These are phyloP conservation scores for Annulohypoxylon maeteangense DNA, from an alignment of 495 filamentous ascomycete species.

Conservation along the genomic window DNA sequence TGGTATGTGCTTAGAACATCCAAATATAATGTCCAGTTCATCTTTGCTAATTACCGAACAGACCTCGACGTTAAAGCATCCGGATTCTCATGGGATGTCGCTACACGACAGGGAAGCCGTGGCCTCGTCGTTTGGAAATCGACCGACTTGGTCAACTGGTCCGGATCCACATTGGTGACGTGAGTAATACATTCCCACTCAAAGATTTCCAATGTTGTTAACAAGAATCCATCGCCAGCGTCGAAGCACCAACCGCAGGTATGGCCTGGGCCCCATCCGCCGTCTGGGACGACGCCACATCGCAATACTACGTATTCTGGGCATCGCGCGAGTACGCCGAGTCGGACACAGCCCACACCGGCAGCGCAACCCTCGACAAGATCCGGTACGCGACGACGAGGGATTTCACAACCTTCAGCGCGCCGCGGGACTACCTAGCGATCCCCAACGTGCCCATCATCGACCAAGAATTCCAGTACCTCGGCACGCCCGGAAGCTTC, in stretches of 20 bases:
- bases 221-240: conserved; percentile 22
- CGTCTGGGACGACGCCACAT: conserved; percentile 49
- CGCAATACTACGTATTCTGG: conserved; percentile 54
- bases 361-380: conserved; percentile 33
- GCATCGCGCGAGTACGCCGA: conserved; percentile 41
- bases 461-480: conserved; percentile 50
- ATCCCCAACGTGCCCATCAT: conserved; percentile 46
- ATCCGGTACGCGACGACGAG: conserved; percentile 49
- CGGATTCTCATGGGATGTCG: conserved; percentile 51
- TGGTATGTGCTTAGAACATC: conserved; percentile 9
- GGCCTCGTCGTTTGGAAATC: conserved; percentile 54
- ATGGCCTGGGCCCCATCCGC: conserved; percentile 56
- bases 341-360: conserved; percentile 43
- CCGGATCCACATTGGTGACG: conserved; percentile 20
- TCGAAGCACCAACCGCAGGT: conserved; percentile 51
- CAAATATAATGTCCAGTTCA: not conserved
- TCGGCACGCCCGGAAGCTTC: conserved; percentile 45
- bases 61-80: conserved; percentile 32
- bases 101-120: conserved; percentile 48
- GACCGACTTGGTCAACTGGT: conserved; percentile 51
- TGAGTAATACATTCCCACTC: not conserved
- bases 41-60: conserved; percentile 3
- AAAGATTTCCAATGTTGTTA: not conserved
- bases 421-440: conserved; percentile 45
- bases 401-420: conserved; percentile 46